Percentiles rank a stretch among this genome's conserved stretches.
phyloP scores from a whole-genome alignment of 108 stramenopile species.

The Conticribra guillardii region DNA sequence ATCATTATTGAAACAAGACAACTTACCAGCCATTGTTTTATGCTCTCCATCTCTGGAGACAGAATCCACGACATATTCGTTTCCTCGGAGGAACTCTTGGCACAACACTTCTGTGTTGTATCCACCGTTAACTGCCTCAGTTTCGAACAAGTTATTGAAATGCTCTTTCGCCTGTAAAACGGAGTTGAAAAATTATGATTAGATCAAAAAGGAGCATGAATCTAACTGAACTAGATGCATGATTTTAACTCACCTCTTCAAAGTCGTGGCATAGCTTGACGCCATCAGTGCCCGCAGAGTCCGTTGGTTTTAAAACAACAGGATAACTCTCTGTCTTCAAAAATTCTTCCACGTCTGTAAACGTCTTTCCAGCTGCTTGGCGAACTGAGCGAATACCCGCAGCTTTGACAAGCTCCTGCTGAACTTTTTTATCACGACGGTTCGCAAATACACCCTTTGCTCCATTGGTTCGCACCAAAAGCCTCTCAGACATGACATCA shows the following conservation, averaged over 20 bases:
- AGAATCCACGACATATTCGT: constrained; percentile 90
- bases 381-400: constrained; percentile 86
- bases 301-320: constrained; percentile 93
- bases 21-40: constrained; percentile 61
- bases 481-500: constrained; percentile 74
- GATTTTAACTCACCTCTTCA: constrained; percentile 55
- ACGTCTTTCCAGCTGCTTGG: constrained; percentile 70
- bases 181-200: not conserved
- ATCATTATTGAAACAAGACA: not conserved
- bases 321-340: constrained; percentile 75
- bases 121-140: constrained; percentile 88
- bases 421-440: constrained; percentile 91
- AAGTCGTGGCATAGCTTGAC: constrained; percentile 90
- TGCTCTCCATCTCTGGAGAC: constrained; percentile 88
- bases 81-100: constrained; percentile 89
- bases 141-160: constrained; percentile 84
- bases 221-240: not conserved
- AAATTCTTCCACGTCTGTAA: constrained; percentile 81
- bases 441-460: constrained; percentile 72
- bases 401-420: constrained; percentile 85
- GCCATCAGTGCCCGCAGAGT: constrained; percentile 93
- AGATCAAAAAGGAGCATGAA: not conserved
- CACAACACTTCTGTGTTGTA: constrained; percentile 82
- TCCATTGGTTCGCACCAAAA: constrained; percentile 86
- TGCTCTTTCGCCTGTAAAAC: constrained; percentile 70